Base-by-base conservation (phyloP, 2,329 filamentous ascomycete genomes). In the Trichophyton schoenleinii region DNA sequence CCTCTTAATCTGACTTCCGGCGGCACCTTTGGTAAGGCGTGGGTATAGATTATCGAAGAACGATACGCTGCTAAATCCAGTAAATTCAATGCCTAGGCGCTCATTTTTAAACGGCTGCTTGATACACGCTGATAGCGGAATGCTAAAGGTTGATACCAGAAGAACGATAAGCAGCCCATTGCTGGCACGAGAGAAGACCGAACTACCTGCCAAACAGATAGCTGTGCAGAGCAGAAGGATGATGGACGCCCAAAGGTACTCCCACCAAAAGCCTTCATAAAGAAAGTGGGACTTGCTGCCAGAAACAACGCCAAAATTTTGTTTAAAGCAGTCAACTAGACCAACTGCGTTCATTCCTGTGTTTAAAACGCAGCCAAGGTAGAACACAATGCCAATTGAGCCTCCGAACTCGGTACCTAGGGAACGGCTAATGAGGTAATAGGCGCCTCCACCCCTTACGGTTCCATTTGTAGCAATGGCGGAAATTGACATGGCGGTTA, bases 401-500 rank as follows among this genome's bases (percentile, higher is more conserved):
- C 90, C 90, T 28, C 90, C 90, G 70, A 95, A 95, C 69, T 95
- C 90, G 5, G 90, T 89, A 0, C 90, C 90, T 2, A 95, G 77
- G 52, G 88, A 91, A 64, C 90, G 82, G 5, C 89, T 95, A 62
- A 95, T 95, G 61, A 95, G 78, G 68, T 92, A 95, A 71, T 95
- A 95, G 42, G 90, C 89, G 59, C 90, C 90, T 13, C 90, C 90
- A 13, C 89, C 90, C 67, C 89, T 86, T 61, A 95, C 90, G 55
- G 91, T 91, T 28, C 90, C 90, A 71, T 95, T 95, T 1, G 89
- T 91, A 38, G 90, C 90, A 68, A 95, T 92, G 8, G 90, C 90
- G 3, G 89, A 95, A 34, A 95, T 82, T 2, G 89, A 95, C 68
- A 95, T 84, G 0, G 87, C 89, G 0, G 90, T 95, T 59, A 95